Percentiles rank a stretch among this genome's conserved stretches.
phyloP scores from a whole-genome alignment of 768 basidiomycete genomes.

The Coprinopsis sp. region DNA sequence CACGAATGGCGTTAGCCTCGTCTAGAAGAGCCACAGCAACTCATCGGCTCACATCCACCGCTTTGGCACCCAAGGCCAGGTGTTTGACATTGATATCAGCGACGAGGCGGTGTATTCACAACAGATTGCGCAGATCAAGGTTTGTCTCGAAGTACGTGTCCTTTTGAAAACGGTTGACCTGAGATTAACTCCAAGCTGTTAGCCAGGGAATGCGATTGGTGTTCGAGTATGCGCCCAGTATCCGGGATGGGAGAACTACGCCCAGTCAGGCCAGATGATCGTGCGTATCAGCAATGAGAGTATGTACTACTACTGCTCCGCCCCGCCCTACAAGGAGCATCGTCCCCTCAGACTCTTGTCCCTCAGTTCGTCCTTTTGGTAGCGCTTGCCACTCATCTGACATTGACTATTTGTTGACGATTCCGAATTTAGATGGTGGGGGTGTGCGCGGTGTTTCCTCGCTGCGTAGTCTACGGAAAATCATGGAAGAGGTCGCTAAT shows the following conservation, averaged over 20 bases:
- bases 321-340: conserved; percentile 12
- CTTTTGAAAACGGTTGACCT: neutral
- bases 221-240: conserved; percentile 29
- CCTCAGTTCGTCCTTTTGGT: conserved; percentile 18
- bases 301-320: too few species aligned
- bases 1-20: conserved; percentile 21
- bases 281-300: conserved; percentile 24
- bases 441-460: conserved; percentile 32
- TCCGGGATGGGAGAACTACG: conserved; percentile 26
- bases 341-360: conserved; percentile 24
- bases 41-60: conserved; percentile 8
- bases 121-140: too few species aligned
- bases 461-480: conserved; percentile 23
- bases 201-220: conserved; percentile 28
- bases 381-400: too few species aligned
- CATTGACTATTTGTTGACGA: neutral
- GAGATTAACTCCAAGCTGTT: neutral
- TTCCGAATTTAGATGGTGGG: conserved; percentile 24
- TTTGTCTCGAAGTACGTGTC: conserved; percentile 16
- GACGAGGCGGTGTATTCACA: too few species aligned
- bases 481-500: conserved; percentile 26
- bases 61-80: too few species aligned
- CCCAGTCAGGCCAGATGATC: conserved; percentile 21
- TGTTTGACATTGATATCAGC: too few species aligned
- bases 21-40: conserved; percentile 26